Evolutionary conservation across 768 basidiomycete genomes (phyloP).

Genomic region (Leccinum olivaceopallidum): DNA sequence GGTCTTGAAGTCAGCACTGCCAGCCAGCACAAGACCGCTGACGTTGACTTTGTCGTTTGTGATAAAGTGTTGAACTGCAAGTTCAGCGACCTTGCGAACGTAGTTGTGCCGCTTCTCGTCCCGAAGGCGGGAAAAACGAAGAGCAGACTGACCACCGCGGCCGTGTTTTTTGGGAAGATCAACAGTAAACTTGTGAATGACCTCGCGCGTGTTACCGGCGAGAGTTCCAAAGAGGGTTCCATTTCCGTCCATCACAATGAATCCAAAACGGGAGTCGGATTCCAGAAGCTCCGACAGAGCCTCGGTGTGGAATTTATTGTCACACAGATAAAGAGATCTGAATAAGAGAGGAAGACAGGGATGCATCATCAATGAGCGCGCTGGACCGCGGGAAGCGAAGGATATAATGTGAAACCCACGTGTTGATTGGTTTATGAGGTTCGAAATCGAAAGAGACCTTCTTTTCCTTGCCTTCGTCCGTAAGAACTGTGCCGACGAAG

Average conservation of each 20-base stretch:
- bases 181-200: conserved; percentile 98
- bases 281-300: conserved; percentile 95
- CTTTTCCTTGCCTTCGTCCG: conserved; percentile 99
- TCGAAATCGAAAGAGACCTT: conserved; percentile 99
- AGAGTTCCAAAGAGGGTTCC: conserved; percentile 95
- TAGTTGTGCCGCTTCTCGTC: conserved; percentile 99
- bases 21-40: conserved; percentile 92
- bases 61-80: conserved; percentile 97
- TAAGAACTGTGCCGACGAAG: conserved; percentile 97
- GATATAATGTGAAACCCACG: conserved; percentile 51
- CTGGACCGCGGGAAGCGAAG: not conserved
- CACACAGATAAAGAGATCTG: conserved; percentile 96
- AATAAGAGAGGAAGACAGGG: conserved; percentile 5
- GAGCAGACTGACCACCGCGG: conserved; percentile 98
- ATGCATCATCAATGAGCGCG: not conserved
- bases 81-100: conserved; percentile 97
- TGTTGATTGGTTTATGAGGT: conserved; percentile 99
- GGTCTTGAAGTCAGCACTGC: conserved; percentile 98
- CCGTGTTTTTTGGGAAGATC: conserved; percentile 99
- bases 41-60: conserved; percentile 99
- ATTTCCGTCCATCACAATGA: conserved; percentile 99
- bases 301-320: conserved; percentile 99
- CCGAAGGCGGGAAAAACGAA: conserved; percentile 99
- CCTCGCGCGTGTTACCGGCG: conserved; percentile 95
- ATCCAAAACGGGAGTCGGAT: conserved; percentile 96